A percentile compares a stretch with the other conserved stretches of the same genome.
Conservation (phyloP, 2,329 filamentous ascomycete species). For the Neofusicoccum parvum region DNA sequence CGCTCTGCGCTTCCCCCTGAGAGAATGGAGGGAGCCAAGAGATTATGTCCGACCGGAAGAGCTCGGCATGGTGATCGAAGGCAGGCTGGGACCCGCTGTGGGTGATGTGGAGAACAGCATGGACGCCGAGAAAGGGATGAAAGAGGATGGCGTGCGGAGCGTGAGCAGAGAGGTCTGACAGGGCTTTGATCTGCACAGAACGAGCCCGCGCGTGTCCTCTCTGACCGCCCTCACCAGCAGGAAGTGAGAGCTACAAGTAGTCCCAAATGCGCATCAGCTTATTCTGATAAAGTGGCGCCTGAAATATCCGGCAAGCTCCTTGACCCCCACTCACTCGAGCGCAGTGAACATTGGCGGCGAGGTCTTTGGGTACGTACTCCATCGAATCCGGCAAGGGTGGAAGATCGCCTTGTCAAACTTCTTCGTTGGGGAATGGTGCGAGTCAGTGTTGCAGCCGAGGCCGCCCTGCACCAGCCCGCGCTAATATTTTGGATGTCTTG, state of each 20-base stretch:
- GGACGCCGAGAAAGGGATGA: not conserved
- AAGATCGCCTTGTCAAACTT: not conserved
- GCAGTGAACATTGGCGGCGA: too few relatives aligned
- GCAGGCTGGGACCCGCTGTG: not conserved
- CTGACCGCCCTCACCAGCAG: too few relatives aligned
- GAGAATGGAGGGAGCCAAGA: constrained; percentile 8
- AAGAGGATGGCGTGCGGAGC: not conserved
- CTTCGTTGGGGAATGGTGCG: not conserved
- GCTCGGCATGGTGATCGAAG: not conserved
- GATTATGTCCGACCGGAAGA: constrained; percentile 20
- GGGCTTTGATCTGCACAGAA: too few relatives aligned
- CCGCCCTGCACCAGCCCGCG: not conserved
- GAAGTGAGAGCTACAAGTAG: too few relatives aligned
- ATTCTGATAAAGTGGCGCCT: too few relatives aligned
- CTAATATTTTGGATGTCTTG: not conserved
- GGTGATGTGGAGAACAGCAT: not conserved
- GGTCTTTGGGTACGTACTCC: too few relatives aligned
- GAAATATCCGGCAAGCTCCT: too few relatives aligned
- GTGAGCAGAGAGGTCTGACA: too few relatives aligned
- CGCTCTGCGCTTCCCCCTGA: not conserved
- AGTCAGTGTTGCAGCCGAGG: constrained; percentile 1
- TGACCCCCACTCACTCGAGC: too few relatives aligned
- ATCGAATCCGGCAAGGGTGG: not conserved
- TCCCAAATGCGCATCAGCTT: too few relatives aligned
- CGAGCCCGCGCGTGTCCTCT: too few relatives aligned